Percentiles rank a stretch among this genome's conserved stretches.
phyloP scores from a whole-genome alignment of 2,329 filamentous ascomycete genomes.

The Claviceps sorghi region DNA sequence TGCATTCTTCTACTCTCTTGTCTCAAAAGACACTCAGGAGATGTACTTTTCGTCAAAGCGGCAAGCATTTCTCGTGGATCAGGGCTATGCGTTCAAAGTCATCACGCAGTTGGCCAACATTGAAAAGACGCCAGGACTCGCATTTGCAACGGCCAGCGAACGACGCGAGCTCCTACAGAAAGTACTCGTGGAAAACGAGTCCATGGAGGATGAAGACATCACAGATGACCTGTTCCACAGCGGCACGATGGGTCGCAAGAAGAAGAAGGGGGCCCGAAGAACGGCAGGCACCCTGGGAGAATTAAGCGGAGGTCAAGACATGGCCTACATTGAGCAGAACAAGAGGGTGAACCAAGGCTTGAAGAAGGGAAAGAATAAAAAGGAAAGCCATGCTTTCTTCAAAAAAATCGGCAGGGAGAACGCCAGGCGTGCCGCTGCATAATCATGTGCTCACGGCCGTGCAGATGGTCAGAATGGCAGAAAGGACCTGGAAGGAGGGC shows the following conservation, averaged over 20 bases:
- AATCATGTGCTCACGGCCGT: constrained; percentile 7
- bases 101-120: constrained; percentile 92
- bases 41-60: constrained; percentile 97
- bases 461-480: neutral
- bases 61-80: constrained; percentile 92
- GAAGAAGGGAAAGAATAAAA: constrained; percentile 24
- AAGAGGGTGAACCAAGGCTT: constrained; percentile 44
- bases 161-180: constrained; percentile 77
- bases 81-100: constrained; percentile 97
- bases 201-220: constrained; percentile 56
- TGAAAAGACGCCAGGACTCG: constrained; percentile 65
- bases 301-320: constrained; percentile 80
- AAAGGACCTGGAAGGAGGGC: neutral
- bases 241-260: constrained; percentile 31
- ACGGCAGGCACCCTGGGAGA: constrained; percentile 77
- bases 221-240: constrained; percentile 27
- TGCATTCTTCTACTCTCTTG: constrained; percentile 95
- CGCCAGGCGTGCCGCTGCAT: constrained; percentile 20
- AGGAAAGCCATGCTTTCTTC: constrained; percentile 26
- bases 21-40: constrained; percentile 93
- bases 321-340: constrained; percentile 89
- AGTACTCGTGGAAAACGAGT: constrained; percentile 77
- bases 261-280: constrained; percentile 48
- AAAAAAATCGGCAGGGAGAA: constrained; percentile 29
- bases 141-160: constrained; percentile 65